Conservation (phyloP, 2,329 filamentous ascomycete species). For the Hypoxylon sp. region DNA sequence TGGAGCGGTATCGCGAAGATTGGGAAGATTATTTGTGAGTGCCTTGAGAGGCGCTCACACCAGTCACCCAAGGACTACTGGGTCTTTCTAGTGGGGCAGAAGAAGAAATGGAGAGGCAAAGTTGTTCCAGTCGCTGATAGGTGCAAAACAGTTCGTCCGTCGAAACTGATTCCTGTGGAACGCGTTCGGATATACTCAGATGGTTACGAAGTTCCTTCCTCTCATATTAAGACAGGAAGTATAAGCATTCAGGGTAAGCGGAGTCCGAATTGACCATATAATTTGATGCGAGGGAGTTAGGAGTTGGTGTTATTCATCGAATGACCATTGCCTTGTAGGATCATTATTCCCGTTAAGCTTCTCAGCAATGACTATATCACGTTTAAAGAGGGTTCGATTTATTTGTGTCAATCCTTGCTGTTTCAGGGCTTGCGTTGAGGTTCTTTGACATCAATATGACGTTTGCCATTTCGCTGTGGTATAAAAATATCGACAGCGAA, state of each 20-base stretch:
- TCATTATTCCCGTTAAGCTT: not conserved
- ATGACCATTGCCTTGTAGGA: not conserved
- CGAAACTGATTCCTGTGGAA: constrained; percentile 23
- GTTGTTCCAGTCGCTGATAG: constrained; percentile 13
- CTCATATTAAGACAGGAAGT: not conserved
- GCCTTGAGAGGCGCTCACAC: constrained; percentile 18
- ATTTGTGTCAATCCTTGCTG: constrained; percentile 31
- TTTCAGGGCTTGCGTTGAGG: not conserved
- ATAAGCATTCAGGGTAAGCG: not conserved
- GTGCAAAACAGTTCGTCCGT: constrained; percentile 23
- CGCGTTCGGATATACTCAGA: constrained; percentile 23
- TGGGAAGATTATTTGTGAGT: constrained; percentile 24
- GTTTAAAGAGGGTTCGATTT: not conserved
- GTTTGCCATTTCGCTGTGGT: constrained; percentile 28
- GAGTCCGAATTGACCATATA: not conserved
- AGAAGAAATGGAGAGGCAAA: constrained; percentile 17
- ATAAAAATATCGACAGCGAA: constrained; percentile 15
- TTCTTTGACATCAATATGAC: constrained; percentile 42
- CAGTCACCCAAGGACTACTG: constrained; percentile 28
- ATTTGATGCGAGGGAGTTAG: not conserved
- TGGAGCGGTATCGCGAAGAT: constrained; percentile 30
- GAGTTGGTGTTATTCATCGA: not conserved
- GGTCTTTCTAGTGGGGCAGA: constrained; percentile 7
- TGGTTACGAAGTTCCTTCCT: constrained; percentile 5
- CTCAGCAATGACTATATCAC: not conserved